Percentiles rank a stretch among this genome's conserved stretches.
phyloP scores from a whole-genome alignment of 202 grass and related monocot genomes.

The Bolboschoenoplectus hybrid region DNA sequence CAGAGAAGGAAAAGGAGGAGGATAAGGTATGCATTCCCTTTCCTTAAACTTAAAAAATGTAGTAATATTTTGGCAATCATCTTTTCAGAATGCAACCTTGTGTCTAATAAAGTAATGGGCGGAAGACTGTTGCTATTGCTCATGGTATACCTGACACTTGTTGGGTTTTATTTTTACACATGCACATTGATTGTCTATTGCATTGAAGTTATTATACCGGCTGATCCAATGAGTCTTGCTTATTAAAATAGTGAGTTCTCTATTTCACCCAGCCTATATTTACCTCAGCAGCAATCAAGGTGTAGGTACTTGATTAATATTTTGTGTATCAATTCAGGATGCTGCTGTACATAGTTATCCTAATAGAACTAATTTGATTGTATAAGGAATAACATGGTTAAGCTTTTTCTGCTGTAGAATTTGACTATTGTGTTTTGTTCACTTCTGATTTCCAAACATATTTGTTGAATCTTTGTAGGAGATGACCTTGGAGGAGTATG shows the following conservation, averaged over 20 bases:
- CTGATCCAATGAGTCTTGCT: slow-evolving; percentile 42
- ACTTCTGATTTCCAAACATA: background rate
- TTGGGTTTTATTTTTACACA: background rate
- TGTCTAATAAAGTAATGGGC: background rate
- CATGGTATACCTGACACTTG: no score
- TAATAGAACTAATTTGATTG: background rate
- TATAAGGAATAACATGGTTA: background rate
- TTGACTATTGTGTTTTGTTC: background rate
- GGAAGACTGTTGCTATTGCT: background rate
- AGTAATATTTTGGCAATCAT: background rate
- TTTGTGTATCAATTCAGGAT: slow-evolving; percentile 35
- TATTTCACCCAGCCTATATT: slow-evolving; percentile 47
- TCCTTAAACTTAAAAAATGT: background rate
- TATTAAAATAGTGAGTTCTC: slow-evolving; percentile 35
- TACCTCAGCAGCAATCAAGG: slow-evolving; percentile 31
- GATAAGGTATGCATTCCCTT: slow-evolving; percentile 35
- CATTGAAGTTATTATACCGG: background rate
- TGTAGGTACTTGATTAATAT: slow-evolving; percentile 24
- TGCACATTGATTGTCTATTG: background rate
- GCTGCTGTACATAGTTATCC: slow-evolving; percentile 30
- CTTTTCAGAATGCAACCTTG: background rate
- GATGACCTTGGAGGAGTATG: slow-evolving; percentile 96
- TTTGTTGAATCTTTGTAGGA: slow-evolving; percentile 52
- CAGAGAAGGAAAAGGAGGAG: slow-evolving; percentile 45
- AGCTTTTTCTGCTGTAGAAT: background rate